These are phyloP conservation scores for Wickerhamomyces ciferrii DNA, from an alignment of 805 yeast genomes.

Conservation along the genomic window DNA sequence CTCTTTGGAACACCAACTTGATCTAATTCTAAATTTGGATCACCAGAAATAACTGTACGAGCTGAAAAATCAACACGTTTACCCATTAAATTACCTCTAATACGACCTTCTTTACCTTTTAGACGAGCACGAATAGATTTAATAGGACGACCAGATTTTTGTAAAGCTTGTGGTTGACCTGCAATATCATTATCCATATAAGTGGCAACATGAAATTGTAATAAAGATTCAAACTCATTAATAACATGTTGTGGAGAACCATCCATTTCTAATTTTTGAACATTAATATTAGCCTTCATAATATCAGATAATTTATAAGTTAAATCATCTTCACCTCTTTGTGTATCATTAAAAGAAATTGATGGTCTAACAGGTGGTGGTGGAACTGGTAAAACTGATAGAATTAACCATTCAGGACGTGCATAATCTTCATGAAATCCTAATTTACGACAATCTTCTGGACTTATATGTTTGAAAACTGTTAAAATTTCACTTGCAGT, in stretches of 20 bases:
- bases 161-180: constrained; percentile 98
- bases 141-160: constrained; percentile 97
- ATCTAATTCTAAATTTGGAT: constrained; percentile 94
- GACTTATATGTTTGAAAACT: constrained; percentile 85
- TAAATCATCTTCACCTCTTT: constrained; percentile 98
- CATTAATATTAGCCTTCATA: constrained; percentile 92
- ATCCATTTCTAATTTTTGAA: constrained; percentile 95
- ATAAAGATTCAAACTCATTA: constrained; percentile 89
- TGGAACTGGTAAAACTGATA: constrained; percentile 98
- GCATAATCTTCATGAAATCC: constrained; percentile 96
- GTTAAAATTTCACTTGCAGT: constrained; percentile 86
- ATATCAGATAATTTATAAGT: constrained; percentile 97
- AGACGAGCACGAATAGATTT: constrained; percentile 98
- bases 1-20: constrained; percentile 99
- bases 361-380: constrained; percentile 99
- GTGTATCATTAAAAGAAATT: constrained; percentile 95
- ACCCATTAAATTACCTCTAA: constrained; percentile 98
- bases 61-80: constrained; percentile 99
- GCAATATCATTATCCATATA: constrained; percentile 99
- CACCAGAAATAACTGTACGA: constrained; percentile 98
- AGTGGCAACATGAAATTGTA: constrained; percentile 98
- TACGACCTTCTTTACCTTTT: constrained; percentile 99
- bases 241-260: constrained; percentile 99
- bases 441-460: constrained; percentile 72
- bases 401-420: constrained; percentile 97